Evolutionary conservation across 1,284 basidiomycete species (phyloP), one percentile per base, ranked within the genome.

Genomic region (Marasmius oreades): DNA sequence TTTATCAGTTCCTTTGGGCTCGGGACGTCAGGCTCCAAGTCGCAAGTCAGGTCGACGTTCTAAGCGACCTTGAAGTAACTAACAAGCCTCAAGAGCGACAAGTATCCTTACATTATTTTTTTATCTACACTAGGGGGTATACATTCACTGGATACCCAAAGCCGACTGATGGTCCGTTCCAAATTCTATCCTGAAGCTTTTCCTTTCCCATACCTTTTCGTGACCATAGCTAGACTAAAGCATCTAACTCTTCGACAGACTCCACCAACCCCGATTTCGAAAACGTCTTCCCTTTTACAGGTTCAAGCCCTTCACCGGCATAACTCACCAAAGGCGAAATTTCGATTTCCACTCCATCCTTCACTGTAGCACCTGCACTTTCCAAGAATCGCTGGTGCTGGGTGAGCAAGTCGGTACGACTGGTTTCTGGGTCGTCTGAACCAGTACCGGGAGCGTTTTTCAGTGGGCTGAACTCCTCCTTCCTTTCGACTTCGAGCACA

Each of bases 391-490:
- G 77, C 66, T 74, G 81, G 68, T 98, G 94, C 74, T 98, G 93
- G n/a, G 86, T 82, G 53, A 98, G 81, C 55, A 99, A 76, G 75
- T 99, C 96, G 50, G 86, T 80, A 47, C 95, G 81, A 65, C 91
- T 95, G 26, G 96, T 98, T 63, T 90, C 86, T 26, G 95, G 92
- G 69, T 93, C 88, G 71, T 99, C 97, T n/a, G 88, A 80, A n/a
- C 90, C 90, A 0, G 93, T 91, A 0, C 93, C 93, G 1, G 94
- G 93, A 1, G 95, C 96, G 66, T 99, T 99, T 80, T 99, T 99
- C 67, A 99, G 75, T 33, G 95, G 95, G 61, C 91, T 94, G 67
- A 99, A 99, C 74, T 99, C 96, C 59, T 96, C 92, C 59, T 80
- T 77, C 52, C 97, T 81, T 52, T 84, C 83, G 42, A 98, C 94